These are phyloP conservation scores for Fusarium virguliforme DNA, from an alignment of 2,329 filamentous ascomycete genomes.

Conservation along the genomic window DNA sequence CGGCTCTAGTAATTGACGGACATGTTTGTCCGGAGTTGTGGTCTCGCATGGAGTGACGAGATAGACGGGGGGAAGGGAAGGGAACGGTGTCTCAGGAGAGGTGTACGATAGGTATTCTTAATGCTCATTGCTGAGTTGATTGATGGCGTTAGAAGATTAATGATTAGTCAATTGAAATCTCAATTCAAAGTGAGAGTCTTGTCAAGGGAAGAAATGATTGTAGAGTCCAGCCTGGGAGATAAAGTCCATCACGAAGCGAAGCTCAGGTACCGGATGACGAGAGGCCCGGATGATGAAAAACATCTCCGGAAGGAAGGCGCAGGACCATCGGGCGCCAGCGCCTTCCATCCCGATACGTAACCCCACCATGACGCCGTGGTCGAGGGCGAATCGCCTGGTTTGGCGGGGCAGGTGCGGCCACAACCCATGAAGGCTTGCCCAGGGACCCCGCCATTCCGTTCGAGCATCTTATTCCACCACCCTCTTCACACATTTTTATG, in stretches of 20 bases:
- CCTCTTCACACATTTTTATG: constrained; percentile 46
- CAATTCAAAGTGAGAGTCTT: background rate
- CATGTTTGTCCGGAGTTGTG: constrained; percentile 25
- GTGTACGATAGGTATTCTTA: constrained; percentile 43
- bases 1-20: constrained; percentile 30
- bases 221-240: background rate
- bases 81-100: constrained; percentile 20
- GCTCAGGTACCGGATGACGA: too few relatives aligned
- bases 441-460: constrained; percentile 42
- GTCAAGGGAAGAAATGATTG: too few relatives aligned
- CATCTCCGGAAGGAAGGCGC: background rate
- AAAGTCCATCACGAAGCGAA: too few relatives aligned
- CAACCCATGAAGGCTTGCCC: too few relatives aligned
- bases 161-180: constrained; percentile 5
- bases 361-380: constrained; percentile 48
- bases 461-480: constrained; percentile 33
- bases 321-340: constrained; percentile 5
- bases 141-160: background rate
- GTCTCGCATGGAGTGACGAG: constrained; percentile 25
- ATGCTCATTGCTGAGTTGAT: constrained; percentile 33
- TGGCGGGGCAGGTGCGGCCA: constrained; percentile 48
- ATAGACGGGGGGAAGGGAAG: constrained; percentile 29
- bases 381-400: constrained; percentile 41
- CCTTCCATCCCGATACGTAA: constrained; percentile 24
- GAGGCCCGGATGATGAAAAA: background rate